phyloP scores from a whole-genome alignment of 305 asterid genomes.

The Fraxinus sp. region DNA sequence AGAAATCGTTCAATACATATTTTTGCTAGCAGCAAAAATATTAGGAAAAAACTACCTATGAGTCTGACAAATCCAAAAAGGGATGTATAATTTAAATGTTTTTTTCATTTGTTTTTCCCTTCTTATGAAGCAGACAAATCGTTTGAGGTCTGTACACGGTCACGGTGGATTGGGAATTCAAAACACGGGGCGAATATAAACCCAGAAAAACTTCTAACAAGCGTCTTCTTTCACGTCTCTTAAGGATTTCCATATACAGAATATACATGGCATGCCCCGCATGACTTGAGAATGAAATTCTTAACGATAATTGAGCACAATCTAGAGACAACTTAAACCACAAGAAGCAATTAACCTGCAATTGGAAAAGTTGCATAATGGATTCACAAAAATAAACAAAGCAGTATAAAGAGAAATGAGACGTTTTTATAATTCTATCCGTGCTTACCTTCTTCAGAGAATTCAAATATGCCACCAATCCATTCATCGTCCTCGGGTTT shows the following conservation, averaged over 20 bases:
- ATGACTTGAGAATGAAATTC: neutral
- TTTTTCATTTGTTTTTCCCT: neutral
- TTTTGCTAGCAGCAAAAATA: neutral
- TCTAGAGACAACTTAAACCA: neutral
- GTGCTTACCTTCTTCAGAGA: constrained; percentile 54
- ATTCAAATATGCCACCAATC: constrained; percentile 61
- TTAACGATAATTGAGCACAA: constrained; percentile 10
- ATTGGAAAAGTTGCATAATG: neutral
- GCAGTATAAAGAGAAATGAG: neutral
- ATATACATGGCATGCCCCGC: too few species aligned
- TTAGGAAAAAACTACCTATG: neutral
- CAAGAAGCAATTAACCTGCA: constrained; percentile 34
- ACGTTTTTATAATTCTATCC: neutral
- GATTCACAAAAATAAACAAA: neutral
- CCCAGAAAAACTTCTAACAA: neutral
- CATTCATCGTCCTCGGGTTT: constrained; percentile 49
- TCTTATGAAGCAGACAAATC: neutral
- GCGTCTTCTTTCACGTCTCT: neutral
- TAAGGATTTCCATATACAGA: neutral
- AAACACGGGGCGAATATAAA: neutral
- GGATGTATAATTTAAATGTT: neutral
- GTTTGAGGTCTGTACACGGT: neutral
- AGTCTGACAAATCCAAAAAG: neutral
- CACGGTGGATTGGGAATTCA: neutral
- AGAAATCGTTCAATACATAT: neutral